phyloP scores from a whole-genome alignment of 2,329 filamentous ascomycete species.

The Exophiala sp. region DNA sequence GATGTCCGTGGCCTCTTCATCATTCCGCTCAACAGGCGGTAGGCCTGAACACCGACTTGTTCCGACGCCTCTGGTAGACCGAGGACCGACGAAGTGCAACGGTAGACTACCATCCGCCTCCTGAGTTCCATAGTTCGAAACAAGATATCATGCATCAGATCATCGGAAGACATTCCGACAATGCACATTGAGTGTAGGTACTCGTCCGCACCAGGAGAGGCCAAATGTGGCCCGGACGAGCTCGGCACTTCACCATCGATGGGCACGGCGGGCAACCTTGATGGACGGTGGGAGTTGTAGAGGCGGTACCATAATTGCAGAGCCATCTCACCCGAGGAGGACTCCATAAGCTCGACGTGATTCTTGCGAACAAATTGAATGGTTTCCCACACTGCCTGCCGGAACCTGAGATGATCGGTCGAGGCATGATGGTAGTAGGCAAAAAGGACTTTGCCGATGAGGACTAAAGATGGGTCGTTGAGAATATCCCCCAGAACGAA shows the following conservation, averaged over 20 bases:
- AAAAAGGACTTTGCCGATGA: conserved; percentile 8
- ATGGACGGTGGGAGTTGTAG: conserved; percentile 22
- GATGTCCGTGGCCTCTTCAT: not conserved
- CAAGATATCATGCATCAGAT: conserved; percentile 28
- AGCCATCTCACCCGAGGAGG: not conserved
- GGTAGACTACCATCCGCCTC: conserved; percentile 20
- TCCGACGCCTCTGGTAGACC: conserved; percentile 2
- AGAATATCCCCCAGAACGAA: not conserved
- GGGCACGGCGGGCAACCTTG: conserved; percentile 22
- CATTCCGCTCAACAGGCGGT: not conserved
- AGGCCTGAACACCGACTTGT: not conserved
- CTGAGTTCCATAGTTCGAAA: conserved; percentile 27
- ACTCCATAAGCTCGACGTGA: not conserved
- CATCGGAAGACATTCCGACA: conserved; percentile 21
- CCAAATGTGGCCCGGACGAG: not conserved
- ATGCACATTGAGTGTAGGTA: conserved; percentile 23
- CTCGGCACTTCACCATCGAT: conserved; percentile 17
- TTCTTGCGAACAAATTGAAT: conserved; percentile 1
- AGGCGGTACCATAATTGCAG: conserved; percentile 29
- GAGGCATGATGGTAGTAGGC: conserved; percentile 15
- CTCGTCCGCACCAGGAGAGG: conserved; percentile 15
- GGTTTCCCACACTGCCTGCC: conserved; percentile 5
- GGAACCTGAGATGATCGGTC: conserved; percentile 13
- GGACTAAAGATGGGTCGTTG: not conserved
- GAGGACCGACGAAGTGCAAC: conserved; percentile 12